These are phyloP conservation scores for Entomortierella parvispora DNA, from an alignment of 192 early-diverging fungal species.

Conservation along the genomic window DNA sequence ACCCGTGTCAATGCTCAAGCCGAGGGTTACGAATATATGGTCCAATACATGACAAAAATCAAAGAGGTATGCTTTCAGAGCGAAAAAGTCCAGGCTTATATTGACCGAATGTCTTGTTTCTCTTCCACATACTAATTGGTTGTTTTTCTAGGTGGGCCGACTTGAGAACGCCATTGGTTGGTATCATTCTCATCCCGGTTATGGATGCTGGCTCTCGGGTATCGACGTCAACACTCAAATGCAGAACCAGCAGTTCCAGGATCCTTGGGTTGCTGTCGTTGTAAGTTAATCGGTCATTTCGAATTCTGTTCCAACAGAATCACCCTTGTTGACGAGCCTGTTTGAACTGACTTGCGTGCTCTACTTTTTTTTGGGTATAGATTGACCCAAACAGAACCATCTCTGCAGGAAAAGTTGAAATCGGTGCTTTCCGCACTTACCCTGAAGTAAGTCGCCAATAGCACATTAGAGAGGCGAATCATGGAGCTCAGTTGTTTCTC, in stretches of 20 bases:
- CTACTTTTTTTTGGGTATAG: slow-evolving; percentile 44
- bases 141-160: slow-evolving; percentile 74
- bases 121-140: not conserved
- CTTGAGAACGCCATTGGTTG: slow-evolving; percentile 95
- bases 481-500: slow-evolving; percentile 9
- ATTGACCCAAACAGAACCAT: slow-evolving; percentile 98
- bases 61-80: slow-evolving; percentile 74
- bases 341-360: not conserved
- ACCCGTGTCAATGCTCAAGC: slow-evolving; percentile 93
- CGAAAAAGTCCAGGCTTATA: no score
- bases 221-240: slow-evolving; percentile 98
- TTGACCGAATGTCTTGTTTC: no score
- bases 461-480: not conserved
- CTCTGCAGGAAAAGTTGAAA: slow-evolving; percentile 95
- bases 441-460: slow-evolving; percentile 70
- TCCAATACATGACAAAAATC: slow-evolving; percentile 85
- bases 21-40: slow-evolving; percentile 98
- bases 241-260: slow-evolving; percentile 93
- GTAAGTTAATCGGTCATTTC: slow-evolving; percentile 54
- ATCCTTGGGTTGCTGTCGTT: slow-evolving; percentile 96
- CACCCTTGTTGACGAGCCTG: no score
- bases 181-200: slow-evolving; percentile 99
- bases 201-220: slow-evolving; percentile 99
- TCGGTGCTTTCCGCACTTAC: slow-evolving; percentile 99
- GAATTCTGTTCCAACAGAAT: not conserved